These are phyloP conservation scores for Aspergillus calidoustus DNA, from an alignment of 2,329 filamentous ascomycete genomes.

Conservation along the genomic window DNA sequence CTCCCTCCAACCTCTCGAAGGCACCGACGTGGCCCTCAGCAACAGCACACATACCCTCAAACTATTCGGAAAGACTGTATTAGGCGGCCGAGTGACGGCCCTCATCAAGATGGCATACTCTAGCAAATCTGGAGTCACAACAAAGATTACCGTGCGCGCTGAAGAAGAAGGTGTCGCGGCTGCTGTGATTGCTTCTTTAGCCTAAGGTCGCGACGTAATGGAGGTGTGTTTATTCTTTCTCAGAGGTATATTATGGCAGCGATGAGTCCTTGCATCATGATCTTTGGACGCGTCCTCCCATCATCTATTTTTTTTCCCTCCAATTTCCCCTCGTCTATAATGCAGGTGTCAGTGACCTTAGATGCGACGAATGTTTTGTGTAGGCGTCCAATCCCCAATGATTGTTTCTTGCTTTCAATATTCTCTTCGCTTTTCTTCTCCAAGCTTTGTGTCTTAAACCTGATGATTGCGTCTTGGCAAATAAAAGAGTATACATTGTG, in stretches of 20 bases:
- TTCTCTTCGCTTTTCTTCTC: background rate
- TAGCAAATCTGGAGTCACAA: slow-evolving; percentile 89
- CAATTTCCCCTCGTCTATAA: slow-evolving; percentile 23
- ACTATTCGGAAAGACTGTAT: slow-evolving; percentile 92
- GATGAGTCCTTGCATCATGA: slow-evolving; percentile 30
- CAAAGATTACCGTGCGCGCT: slow-evolving; percentile 88
- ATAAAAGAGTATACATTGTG: slow-evolving; percentile 9
- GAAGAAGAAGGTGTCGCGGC: slow-evolving; percentile 91
- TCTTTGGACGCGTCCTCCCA: slow-evolving; percentile 24
- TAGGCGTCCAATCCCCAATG: slow-evolving; percentile 22
- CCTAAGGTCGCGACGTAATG: slow-evolving; percentile 56
- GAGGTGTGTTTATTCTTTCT: slow-evolving; percentile 17
- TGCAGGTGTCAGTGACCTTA: slow-evolving; percentile 24
- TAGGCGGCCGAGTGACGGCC: slow-evolving; percentile 84
- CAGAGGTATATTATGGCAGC: slow-evolving; percentile 18
- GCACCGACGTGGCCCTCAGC: slow-evolving; percentile 86
- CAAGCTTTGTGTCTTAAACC: background rate
- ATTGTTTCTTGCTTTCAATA: slow-evolving; percentile 14
- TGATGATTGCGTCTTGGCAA: slow-evolving; percentile 15
- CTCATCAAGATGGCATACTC: slow-evolving; percentile 92
- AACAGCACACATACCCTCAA: slow-evolving; percentile 93
- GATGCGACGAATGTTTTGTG: slow-evolving; percentile 28
- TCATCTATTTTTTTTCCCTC: slow-evolving; percentile 17
- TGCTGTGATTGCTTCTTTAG: slow-evolving; percentile 81
- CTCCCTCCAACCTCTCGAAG: slow-evolving; percentile 90